These are phyloP conservation scores for Gautieria morchelliformis DNA, from an alignment of 768 basidiomycete species.

Conservation along the genomic window DNA sequence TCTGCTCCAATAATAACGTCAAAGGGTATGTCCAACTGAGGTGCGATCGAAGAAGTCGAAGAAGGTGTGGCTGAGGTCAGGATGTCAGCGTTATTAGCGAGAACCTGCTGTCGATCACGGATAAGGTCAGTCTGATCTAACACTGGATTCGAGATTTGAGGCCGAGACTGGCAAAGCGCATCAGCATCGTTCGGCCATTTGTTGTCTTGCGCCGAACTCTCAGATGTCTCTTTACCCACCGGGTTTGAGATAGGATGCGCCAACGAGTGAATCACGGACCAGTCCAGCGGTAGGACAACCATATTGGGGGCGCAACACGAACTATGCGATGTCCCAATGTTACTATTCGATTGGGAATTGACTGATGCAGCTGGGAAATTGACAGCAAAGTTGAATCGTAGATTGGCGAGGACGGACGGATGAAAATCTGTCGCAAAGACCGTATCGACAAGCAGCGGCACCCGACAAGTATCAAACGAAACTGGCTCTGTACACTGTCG, in stretches of 20 bases:
- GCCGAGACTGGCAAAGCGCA: too few species aligned
- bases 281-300: conserved; percentile 27
- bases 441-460: neutral
- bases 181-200: too few species aligned
- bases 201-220: neutral
- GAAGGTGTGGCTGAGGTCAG: neutral
- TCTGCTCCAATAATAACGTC: conserved; percentile 46
- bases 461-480: neutral
- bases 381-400: conserved; percentile 30
- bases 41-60: neutral
- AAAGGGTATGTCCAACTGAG: conserved; percentile 22
- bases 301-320: conserved; percentile 10
- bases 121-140: too few species aligned
- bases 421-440: conserved; percentile 44
- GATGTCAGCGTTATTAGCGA: neutral
- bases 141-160: too few species aligned
- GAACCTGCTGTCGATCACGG: neutral
- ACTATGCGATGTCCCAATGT: neutral
- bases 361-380: conserved; percentile 22
- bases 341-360: neutral
- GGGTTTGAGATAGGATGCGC: neutral
- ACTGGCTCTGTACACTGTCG: neutral
- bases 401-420: conserved; percentile 37
- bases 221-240: neutral
- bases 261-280: conserved; percentile 21